These are phyloP conservation scores for Mimosa pudica DNA, from an alignment of 306 rosid species.

Conservation along the genomic window DNA sequence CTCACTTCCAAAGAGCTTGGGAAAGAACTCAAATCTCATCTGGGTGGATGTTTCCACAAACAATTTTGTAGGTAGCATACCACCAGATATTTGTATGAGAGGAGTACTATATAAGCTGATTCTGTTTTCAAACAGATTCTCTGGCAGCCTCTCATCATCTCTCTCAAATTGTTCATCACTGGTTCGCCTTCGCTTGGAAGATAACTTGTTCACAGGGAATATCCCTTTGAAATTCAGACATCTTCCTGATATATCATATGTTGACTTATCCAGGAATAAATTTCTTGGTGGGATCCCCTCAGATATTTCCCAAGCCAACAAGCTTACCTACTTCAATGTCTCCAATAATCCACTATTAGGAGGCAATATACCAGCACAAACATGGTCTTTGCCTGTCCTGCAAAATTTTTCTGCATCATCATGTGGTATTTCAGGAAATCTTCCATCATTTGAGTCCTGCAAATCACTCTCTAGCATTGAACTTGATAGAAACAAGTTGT, in stretches of 20 bases:
- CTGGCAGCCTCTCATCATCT: slow-evolving; percentile 64
- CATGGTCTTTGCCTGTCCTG: slow-evolving; percentile 69
- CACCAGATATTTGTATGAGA: slow-evolving; percentile 62
- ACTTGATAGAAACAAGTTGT: slow-evolving; percentile 56
- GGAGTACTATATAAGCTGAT: slow-evolving; percentile 69
- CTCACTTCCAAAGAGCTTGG: slow-evolving; percentile 68
- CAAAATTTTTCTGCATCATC: slow-evolving; percentile 79
- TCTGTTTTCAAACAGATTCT: slow-evolving; percentile 81
- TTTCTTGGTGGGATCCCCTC: slow-evolving; percentile 81
- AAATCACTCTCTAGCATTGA: slow-evolving; percentile 64
- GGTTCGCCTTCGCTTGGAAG: slow-evolving; percentile 89
- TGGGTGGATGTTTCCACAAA: slow-evolving; percentile 92
- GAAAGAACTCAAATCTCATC: slow-evolving; percentile 73
- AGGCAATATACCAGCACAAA: slow-evolving; percentile 58
- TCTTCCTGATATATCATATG: slow-evolving; percentile 65
- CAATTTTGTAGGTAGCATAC: slow-evolving; percentile 68
- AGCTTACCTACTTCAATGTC: slow-evolving; percentile 74
- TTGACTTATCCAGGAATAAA: slow-evolving; percentile 74
- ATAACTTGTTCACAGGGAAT: slow-evolving; percentile 73
- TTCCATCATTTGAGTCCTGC: slow-evolving; percentile 72
- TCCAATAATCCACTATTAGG: slow-evolving; percentile 66
- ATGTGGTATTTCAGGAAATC: slow-evolving; percentile 61
- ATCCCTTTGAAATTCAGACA: slow-evolving; percentile 63
- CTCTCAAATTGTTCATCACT: slow-evolving; percentile 82
- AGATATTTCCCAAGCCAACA: slow-evolving; percentile 63